phyloP scores from a whole-genome alignment of 2,329 filamentous ascomycete species.

The Fusarium brevicatenulatum region DNA sequence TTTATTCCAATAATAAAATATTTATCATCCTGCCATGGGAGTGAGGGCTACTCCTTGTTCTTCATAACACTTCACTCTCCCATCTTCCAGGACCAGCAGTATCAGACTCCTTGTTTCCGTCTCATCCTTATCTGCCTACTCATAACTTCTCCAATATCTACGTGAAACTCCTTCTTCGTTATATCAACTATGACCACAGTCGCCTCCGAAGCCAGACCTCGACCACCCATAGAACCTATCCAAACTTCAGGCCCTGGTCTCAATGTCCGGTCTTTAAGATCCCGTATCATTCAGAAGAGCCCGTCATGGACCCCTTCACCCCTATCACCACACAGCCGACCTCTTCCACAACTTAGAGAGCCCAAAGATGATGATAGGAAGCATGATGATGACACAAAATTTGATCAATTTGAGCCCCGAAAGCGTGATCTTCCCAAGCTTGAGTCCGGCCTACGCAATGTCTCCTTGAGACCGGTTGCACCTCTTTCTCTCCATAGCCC shows the following conservation, averaged over 20 bases:
- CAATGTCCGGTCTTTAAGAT: constrained; percentile 13
- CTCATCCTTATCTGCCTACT: not conserved
- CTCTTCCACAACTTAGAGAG: constrained; percentile 32
- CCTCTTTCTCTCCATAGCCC: constrained; percentile 20
- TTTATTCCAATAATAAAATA: constrained; percentile 37
- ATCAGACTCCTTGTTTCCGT: not conserved
- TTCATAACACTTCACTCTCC: not conserved
- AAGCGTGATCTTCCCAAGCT: constrained; percentile 11
- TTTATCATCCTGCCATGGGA: constrained; percentile 4
- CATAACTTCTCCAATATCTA: not conserved
- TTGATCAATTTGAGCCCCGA: constrained; percentile 24
- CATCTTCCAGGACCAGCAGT: not conserved
- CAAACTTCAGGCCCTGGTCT: constrained; percentile 32
- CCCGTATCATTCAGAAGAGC: constrained; percentile 33
- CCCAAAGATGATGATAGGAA: constrained; percentile 25
- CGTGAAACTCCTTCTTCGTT: constrained; percentile 4
- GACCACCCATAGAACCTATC: constrained; percentile 40
- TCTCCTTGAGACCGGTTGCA: constrained; percentile 28
- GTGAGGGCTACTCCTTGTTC: not conserved
- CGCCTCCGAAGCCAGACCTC: constrained; percentile 27
- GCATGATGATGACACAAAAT: constrained; percentile 29
- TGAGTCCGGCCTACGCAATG: constrained; percentile 16
- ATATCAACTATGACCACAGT: constrained; percentile 28
- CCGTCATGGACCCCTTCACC: constrained; percentile 37
- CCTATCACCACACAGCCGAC: constrained; percentile 34